A percentile compares a stretch with the other conserved stretches of the same genome.
phyloP scores from a whole-genome alignment of 805 yeast genomes.

The Candida sonorensis region DNA sequence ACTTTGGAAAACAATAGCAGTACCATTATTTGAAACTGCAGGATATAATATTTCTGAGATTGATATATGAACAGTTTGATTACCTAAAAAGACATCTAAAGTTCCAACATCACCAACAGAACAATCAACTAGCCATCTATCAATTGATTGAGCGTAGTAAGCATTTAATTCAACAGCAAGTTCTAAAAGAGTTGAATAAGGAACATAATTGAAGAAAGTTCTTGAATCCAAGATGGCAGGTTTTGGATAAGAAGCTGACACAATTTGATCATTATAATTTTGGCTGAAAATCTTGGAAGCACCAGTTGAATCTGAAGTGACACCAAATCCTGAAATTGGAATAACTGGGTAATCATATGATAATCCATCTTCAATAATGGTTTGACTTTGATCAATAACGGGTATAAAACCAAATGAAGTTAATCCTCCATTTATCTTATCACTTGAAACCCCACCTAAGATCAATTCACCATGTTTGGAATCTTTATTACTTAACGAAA shows the following conservation, averaged over 20 bases:
- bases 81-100: slow-evolving; percentile 47
- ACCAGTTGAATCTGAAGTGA: slow-evolving; percentile 26
- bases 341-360: slow-evolving; percentile 31
- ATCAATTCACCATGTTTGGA: slow-evolving; percentile 31
- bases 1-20: slow-evolving; percentile 38
- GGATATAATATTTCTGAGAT: slow-evolving; percentile 34
- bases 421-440: slow-evolving; percentile 39
- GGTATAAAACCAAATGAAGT: slow-evolving; percentile 46
- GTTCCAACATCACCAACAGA: slow-evolving; percentile 43
- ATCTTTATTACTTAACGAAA: slow-evolving; percentile 29
- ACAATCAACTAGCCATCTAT: slow-evolving; percentile 61
- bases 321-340: slow-evolving; percentile 39
- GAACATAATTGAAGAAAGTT: slow-evolving; percentile 41
- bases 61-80: slow-evolving; percentile 43
- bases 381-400: slow-evolving; percentile 16
- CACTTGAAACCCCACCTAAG: slow-evolving; percentile 53
- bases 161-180: slow-evolving; percentile 69
- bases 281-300: slow-evolving; percentile 21
- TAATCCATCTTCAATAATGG: slow-evolving; percentile 10
- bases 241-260: slow-evolving; percentile 29
- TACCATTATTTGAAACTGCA: slow-evolving; percentile 29
- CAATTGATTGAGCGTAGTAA: slow-evolving; percentile 38
- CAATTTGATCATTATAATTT: slow-evolving; percentile 35
- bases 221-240: slow-evolving; percentile 60
- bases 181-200: slow-evolving; percentile 48